Conservation (phyloP, 371 early-diverging fungal genomes). For the Syncephalastrum sp. region DNA sequence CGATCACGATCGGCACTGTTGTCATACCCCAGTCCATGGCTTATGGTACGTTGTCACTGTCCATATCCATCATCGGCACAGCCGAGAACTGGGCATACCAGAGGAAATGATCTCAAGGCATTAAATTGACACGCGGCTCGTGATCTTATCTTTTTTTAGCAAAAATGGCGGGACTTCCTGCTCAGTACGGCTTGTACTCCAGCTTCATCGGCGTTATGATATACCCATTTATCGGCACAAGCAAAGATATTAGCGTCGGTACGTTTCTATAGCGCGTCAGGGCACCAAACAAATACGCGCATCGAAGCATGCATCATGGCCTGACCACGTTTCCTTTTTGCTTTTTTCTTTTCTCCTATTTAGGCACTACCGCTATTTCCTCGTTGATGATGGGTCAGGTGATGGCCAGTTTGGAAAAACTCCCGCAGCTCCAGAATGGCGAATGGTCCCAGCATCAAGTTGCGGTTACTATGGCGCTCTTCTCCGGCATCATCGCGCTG, state of each 20-base stretch:
- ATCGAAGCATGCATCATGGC: background rate
- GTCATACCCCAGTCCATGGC: conserved; percentile 85
- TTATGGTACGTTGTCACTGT: conserved; percentile 43
- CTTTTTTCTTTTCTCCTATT: background rate
- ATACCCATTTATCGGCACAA: conserved; percentile 81
- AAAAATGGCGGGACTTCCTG: conserved; percentile 79
- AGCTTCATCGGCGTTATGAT: conserved; percentile 75
- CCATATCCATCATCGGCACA: background rate
- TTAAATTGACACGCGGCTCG: conserved; percentile 2
- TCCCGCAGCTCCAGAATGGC: conserved; percentile 36
- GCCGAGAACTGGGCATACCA: conserved; percentile 36
- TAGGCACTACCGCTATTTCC: conserved; percentile 79
- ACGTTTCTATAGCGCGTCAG: conserved; percentile 1
- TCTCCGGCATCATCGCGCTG: conserved; percentile 65
- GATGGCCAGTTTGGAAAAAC: conserved; percentile 42
- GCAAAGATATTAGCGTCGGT: conserved; percentile 87
- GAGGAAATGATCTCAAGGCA: conserved; percentile 2
- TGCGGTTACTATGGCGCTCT: conserved; percentile 55
- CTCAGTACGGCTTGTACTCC: conserved; percentile 86
- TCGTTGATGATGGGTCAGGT: conserved; percentile 73
- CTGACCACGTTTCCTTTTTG: background rate
- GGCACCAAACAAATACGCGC: conserved; percentile 4
- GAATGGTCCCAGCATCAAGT: conserved; percentile 33
- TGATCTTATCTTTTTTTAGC: conserved; percentile 33
- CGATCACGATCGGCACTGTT: conserved; percentile 69